A percentile compares a stretch with the other conserved stretches of the same genome.
phyloP scores from a whole-genome alignment of 2,329 filamentous ascomycete species.

The Magnaporthiopsis poae region DNA sequence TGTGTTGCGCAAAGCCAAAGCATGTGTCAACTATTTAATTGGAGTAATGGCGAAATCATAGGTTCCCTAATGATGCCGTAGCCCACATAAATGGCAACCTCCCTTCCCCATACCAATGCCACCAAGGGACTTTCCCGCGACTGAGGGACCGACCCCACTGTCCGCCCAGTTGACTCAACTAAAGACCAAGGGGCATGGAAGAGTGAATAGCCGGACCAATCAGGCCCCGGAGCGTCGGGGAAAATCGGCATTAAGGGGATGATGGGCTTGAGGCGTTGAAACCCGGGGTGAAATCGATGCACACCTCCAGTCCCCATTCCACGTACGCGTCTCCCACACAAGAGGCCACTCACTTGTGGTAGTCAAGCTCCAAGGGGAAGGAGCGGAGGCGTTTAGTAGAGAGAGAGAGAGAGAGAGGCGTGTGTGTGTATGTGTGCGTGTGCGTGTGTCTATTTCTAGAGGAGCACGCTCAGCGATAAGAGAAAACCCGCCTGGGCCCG shows the following conservation, averaged over 20 bases:
- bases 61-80: not conserved
- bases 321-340: not conserved
- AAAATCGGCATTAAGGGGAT: constrained; percentile 6
- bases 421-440: too few species aligned
- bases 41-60: not conserved
- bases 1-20: not conserved
- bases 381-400: not conserved
- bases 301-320: not conserved
- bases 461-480: not conserved
- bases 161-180: not conserved
- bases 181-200: not conserved
- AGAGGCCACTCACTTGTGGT: not conserved
- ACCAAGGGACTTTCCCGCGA: not conserved
- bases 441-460: not conserved
- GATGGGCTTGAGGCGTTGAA: not conserved
- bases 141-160: not conserved
- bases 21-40: not conserved
- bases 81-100: not conserved
- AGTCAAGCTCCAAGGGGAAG: not conserved
- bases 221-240: not conserved
- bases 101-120: not conserved
- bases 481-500: not conserved
- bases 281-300: not conserved
- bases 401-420: too few species aligned
- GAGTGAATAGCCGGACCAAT: not conserved